Base-by-base conservation (phyloP, 2,329 filamentous ascomycete genomes). In the Scedosporium aurantiacum region DNA sequence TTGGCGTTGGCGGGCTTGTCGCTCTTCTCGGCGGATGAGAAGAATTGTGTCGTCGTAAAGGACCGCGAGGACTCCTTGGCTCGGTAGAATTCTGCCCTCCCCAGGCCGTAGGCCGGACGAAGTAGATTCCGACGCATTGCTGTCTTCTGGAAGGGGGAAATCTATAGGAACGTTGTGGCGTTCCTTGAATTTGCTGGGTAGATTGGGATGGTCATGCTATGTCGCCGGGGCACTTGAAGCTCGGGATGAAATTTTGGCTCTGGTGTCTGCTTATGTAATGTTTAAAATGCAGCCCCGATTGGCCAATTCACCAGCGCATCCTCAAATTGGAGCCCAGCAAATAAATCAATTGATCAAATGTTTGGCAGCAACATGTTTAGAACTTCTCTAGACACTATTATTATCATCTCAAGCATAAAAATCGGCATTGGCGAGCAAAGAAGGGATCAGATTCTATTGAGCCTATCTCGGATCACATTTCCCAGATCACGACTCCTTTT, bases 41-140 rank as follows among this genome's bases (percentile, higher is more conserved):
- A 41, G 40, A 56, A 67, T 67, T 71, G 72, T 21, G 74, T 72
- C 50, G 74, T 76, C 57, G 75, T 76, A 66, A 76, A 74, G 55
- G 58, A 54, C 21, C 61, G 61, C 27, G 43, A 50, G 41, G 55
- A 43, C 12, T 57, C 40, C 43, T 57, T 41, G 18, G 62, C 58
- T 40, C 57, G 57, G 58, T 55, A 57, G 41, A 57, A 37, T 50
- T 57, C 60, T 37, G 37, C 3, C 28, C 56, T 32, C 25, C 27
- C 28, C 16, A 61, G 58, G 61, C 63, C 62, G 32, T 47, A 18
- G 60, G 64, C 63, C 60, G 60, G 60, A n/a, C 63, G 63, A 43
- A 65, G 45, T 57, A 65, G 37, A 16, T 52, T 45, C 50, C 63
- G 57, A 27, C 61, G 40, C 64, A 65, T 65, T 7, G 56, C 56